Percentiles rank a stretch among this genome's conserved stretches.
Conservation (phyloP, 78 protist species). For the Dictyostelium firmibasis region DNA sequence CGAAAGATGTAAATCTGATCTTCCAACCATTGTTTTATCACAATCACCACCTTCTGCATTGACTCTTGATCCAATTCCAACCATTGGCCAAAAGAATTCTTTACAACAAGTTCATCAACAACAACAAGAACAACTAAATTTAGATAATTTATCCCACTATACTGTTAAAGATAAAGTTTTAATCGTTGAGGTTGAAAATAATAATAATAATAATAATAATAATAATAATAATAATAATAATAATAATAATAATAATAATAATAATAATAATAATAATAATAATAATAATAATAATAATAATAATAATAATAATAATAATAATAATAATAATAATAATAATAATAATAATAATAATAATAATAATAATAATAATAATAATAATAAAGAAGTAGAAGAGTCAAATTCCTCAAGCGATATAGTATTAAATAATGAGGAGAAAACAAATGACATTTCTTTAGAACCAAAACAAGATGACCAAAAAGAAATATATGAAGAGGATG, state of each 20-base stretch:
- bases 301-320: background rate
- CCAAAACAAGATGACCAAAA: background rate
- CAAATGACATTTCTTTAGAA: background rate
- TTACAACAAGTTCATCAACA: background rate
- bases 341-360: background rate
- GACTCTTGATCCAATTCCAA: background rate
- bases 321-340: background rate
- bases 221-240: background rate
- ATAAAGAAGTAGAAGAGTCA: background rate
- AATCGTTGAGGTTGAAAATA: background rate
- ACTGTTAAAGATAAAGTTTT: background rate
- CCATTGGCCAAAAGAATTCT: slow-evolving; percentile 1
- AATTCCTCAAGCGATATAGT: too few relatives aligned
- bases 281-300: background rate
- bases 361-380: background rate
- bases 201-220: background rate
- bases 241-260: background rate
- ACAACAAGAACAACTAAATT: background rate
- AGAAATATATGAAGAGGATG: background rate
- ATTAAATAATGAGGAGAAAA: background rate
- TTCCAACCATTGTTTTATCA: background rate
- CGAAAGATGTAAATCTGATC: slow-evolving; percentile 18
- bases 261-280: background rate
- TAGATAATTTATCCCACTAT: background rate
- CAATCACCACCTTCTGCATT: background rate